phyloP scores from a whole-genome alignment of 202 grass and related monocot species.

The Schoenoplectus tabernaemontani region DNA sequence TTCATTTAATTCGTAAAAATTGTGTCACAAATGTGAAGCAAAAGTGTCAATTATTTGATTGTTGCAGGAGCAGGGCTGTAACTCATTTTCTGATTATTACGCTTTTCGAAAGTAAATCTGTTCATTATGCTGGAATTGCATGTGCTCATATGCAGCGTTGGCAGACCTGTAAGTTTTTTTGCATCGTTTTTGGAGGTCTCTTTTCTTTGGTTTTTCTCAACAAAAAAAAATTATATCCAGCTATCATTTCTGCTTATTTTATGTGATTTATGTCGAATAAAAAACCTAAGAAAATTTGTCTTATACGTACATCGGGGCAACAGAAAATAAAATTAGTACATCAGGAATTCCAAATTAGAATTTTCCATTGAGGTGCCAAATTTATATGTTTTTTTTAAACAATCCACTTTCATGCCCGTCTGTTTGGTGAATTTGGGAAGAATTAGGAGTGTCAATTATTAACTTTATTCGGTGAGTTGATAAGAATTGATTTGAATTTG shows the following conservation, averaged over 20 bases:
- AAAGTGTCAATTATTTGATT: background rate
- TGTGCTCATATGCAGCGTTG: background rate
- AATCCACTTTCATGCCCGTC: background rate
- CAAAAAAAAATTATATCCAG: background rate
- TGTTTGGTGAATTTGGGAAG: background rate
- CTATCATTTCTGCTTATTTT: background rate
- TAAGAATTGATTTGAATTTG: too few relatives aligned
- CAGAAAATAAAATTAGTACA: background rate
- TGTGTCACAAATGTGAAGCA: background rate
- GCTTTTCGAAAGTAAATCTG: too few relatives aligned
- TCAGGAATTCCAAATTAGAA: background rate
- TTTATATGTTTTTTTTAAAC: background rate
- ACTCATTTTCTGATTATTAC: background rate
- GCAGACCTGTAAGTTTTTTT: background rate
- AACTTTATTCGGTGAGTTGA: too few relatives aligned
- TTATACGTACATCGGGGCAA: background rate
- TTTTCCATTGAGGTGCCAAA: background rate
- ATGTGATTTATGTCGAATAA: background rate
- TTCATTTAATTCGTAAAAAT: background rate
- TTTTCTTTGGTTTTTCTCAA: too few relatives aligned
- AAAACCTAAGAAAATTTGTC: background rate
- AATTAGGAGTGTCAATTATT: too few relatives aligned
- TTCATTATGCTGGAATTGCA: background rate
- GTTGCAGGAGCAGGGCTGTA: background rate
- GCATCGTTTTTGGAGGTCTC: too few relatives aligned